Conservation (phyloP, 2,329 filamentous ascomycete species). For the Fusarium avenaceum region DNA sequence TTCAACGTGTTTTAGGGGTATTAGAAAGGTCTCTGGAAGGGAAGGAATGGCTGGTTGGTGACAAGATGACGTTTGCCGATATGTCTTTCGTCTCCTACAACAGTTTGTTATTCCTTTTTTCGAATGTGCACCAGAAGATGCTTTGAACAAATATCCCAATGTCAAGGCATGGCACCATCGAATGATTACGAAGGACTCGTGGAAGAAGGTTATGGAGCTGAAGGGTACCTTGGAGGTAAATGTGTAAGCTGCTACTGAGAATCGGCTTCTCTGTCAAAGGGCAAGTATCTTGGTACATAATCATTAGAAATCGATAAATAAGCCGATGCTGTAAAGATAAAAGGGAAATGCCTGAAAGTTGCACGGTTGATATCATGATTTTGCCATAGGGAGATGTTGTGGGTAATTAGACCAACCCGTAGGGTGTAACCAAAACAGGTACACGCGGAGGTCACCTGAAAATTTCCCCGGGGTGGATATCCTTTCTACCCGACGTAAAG, state of each 20-base stretch:
- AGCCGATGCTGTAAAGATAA: neutral
- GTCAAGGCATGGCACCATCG: neutral
- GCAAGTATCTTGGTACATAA: neutral
- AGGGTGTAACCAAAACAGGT: no score
- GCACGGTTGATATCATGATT: no score
- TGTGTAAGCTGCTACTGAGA: neutral
- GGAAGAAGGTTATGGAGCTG: neutral
- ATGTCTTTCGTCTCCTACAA: neutral
- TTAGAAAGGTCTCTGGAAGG: neutral
- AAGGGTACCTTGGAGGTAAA: neutral
- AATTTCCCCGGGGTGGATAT: no score
- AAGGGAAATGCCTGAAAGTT: no score
- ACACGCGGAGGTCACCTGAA: no score
- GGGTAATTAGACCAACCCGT: no score
- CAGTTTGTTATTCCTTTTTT: neutral
- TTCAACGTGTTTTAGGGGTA: neutral
- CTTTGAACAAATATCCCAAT: neutral
- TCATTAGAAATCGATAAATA: neutral
- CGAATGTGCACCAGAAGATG: neutral
- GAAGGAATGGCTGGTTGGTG: conserved; percentile 3
- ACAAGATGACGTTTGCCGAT: conserved; percentile 5
- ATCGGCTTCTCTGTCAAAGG: neutral
- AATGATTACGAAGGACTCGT: neutral
- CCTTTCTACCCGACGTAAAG: no score
- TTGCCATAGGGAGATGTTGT: no score